Percentiles rank a stretch among this genome's conserved stretches.
Conservation (phyloP, 768 basidiomycete genomes). For the Solioccasus polychromus region DNA sequence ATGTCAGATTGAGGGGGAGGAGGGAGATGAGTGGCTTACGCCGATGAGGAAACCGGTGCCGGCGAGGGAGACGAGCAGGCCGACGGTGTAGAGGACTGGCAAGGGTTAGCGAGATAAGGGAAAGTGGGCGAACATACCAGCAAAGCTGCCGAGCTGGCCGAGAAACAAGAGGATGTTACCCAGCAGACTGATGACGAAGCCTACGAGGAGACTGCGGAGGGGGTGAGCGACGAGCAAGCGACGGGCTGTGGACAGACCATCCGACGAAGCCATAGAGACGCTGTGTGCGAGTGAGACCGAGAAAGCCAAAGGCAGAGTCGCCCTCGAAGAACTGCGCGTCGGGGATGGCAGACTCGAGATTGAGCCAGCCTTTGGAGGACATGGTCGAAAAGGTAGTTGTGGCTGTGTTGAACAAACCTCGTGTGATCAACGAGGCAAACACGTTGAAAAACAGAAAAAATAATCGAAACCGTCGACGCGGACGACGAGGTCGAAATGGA, state of each 20-base stretch:
- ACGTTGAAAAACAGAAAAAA: constrained; percentile 1
- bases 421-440: constrained; percentile 29
- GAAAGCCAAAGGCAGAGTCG: constrained; percentile 80
- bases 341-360: constrained; percentile 75
- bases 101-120: background rate
- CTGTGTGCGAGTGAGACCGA: constrained; percentile 76
- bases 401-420: constrained; percentile 17
- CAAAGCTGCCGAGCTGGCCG: constrained; percentile 65
- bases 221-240: background rate
- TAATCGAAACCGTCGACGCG: background rate
- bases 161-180: constrained; percentile 77
- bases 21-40: constrained; percentile 43
- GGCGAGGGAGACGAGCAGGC: constrained; percentile 76
- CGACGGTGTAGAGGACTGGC: constrained; percentile 77
- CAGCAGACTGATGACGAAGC: constrained; percentile 78
- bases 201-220: constrained; percentile 56
- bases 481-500: background rate
- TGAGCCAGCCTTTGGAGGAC: constrained; percentile 78
- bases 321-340: constrained; percentile 86
- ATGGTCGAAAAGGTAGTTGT: background rate
- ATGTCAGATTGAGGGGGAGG: background rate
- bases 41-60: constrained; percentile 92
- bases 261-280: constrained; percentile 83
- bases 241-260: constrained; percentile 52
- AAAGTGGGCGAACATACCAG: constrained; percentile 52